A percentile compares a stretch with the other conserved stretches of the same genome.
phyloP scores from a whole-genome alignment of 2,329 filamentous ascomycete genomes.

The Paracoccidioides brasiliensis region DNA sequence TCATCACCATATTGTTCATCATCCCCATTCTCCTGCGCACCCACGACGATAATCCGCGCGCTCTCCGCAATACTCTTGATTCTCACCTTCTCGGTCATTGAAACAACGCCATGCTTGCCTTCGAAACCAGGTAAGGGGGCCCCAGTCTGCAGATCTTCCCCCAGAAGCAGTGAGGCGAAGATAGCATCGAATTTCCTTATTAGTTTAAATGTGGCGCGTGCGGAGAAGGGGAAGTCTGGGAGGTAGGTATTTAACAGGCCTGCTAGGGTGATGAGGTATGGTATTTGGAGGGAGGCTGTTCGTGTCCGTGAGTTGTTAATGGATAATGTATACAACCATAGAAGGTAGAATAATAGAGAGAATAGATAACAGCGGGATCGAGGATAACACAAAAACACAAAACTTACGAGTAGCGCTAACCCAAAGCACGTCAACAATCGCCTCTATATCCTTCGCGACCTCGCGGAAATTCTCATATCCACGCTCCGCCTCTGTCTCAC shows the following conservation, averaged over 20 bases:
- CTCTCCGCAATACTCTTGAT: constrained; percentile 70
- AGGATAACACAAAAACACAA: not conserved
- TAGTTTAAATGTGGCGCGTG: constrained; percentile 54
- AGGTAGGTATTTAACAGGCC: constrained; percentile 60
- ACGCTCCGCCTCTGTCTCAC: constrained; percentile 26
- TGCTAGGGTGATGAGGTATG: constrained; percentile 68
- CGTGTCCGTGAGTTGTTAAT: not conserved
- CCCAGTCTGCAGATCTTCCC: constrained; percentile 52
- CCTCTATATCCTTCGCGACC: constrained; percentile 60
- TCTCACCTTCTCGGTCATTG: constrained; percentile 78
- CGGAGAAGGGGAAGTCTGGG: constrained; percentile 54
- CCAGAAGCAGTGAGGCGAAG: constrained; percentile 61
- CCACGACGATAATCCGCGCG: constrained; percentile 56
- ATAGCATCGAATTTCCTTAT: constrained; percentile 71
- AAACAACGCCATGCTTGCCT: constrained; percentile 39
- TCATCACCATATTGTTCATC: constrained; percentile 27
- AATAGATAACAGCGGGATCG: not conserved
- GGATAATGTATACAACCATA: not conserved
- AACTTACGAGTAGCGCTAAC: constrained; percentile 68
- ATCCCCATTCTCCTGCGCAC: constrained; percentile 42
- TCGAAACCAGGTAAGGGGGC: constrained; percentile 59
- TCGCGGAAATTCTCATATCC: constrained; percentile 54
- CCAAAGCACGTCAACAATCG: constrained; percentile 71
- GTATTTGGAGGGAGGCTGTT: constrained; percentile 63
- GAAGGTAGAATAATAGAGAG: not conserved